Evolutionary conservation across 225 moss, liverwort and hornwort species (phyloP), one percentile per base, ranked within the genome.

Genomic region (Sphagnum contortum): DNA sequence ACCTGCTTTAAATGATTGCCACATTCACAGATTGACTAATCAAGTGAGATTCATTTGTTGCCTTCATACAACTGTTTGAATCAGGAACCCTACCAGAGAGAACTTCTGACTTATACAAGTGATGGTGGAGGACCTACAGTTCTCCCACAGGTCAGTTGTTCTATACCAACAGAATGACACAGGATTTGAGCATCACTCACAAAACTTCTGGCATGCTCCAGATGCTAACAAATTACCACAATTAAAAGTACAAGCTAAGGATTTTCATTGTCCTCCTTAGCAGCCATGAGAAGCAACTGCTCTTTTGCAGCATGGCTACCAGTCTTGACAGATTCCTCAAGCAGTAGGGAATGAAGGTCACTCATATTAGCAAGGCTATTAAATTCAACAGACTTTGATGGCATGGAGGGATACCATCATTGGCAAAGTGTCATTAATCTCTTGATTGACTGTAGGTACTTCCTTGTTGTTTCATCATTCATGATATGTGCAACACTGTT

Each of bases 401-500:
- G 96, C 88, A 90, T 87, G 44, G 96, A 90, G 12, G 96, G 96
- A 77, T 98, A 98, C 55, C 96, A 83, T 70, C 96, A 83, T 64
- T 98, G 96, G 68, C 96, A 92, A 1, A 98, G 71, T 6, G 96
- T 98, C 96, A 98, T 98, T 65, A 98, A 75, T 74, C 96, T 87
- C 77, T 98, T 98, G 55, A 98, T 98, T 44, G 92, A 98, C 70
- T 98, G 96, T 60, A 98, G 70, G 54, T 98, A 98, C 69, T 98
- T 98, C 59, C 96, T 88, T 4, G 96, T 98, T 67, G 96, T 98
- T 76, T 98, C 96, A 76, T 98, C 96, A 60, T 98, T 98, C 96
- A 98, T 98, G 63, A 98, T 98, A 64, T 98, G 96, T 14, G 96
- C 96, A 46, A 98, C 96, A 83, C 96, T 98, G 71, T 98, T 98